A percentile compares a stretch with the other conserved stretches of the same genome.
Evolutionary conservation across 306 rosid species (phyloP).

Genomic region (Gastrolobium villosum): DNA sequence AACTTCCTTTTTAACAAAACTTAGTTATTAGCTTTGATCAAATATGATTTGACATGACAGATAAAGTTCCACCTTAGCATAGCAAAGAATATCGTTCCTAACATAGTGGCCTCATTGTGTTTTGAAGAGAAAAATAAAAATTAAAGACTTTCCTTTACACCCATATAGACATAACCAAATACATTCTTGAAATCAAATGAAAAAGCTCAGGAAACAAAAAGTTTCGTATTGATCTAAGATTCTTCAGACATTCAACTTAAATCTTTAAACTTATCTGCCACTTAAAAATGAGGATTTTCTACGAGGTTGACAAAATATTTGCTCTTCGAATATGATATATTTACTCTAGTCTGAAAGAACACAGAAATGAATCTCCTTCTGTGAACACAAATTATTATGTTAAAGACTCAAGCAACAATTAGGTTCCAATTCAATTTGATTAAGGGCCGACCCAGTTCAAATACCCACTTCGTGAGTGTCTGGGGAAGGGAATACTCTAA

Average conservation of each 20-base stretch:
- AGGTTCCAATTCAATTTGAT: too few species aligned
- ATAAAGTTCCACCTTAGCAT: constrained; percentile 14
- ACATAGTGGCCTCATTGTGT: constrained; percentile 10
- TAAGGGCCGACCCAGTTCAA: too few species aligned
- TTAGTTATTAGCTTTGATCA: constrained; percentile 8
- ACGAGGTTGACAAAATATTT: constrained; percentile 1
- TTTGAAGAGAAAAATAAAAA: not conserved
- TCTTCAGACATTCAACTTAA: not conserved
- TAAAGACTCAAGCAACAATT: constrained; percentile 1
- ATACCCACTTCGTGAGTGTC: too few species aligned
- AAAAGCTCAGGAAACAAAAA: constrained; percentile 12
- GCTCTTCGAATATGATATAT: constrained; percentile 17
- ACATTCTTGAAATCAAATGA: constrained; percentile 16
- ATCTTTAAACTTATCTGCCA: constrained; percentile 9
- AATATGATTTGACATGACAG: not conserved
- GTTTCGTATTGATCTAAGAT: constrained; percentile 3
- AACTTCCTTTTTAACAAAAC: not conserved
- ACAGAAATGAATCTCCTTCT: not conserved
- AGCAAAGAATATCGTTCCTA: not conserved
- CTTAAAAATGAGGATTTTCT: not conserved
- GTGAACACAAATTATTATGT: not conserved
- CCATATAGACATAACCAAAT: constrained; percentile 1
- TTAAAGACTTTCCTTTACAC: not conserved
- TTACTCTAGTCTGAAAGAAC: constrained; percentile 22
- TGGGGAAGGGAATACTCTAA: too few species aligned